phyloP scores from a whole-genome alignment of 306 rosid genomes.

The Casuarina glauca region DNA sequence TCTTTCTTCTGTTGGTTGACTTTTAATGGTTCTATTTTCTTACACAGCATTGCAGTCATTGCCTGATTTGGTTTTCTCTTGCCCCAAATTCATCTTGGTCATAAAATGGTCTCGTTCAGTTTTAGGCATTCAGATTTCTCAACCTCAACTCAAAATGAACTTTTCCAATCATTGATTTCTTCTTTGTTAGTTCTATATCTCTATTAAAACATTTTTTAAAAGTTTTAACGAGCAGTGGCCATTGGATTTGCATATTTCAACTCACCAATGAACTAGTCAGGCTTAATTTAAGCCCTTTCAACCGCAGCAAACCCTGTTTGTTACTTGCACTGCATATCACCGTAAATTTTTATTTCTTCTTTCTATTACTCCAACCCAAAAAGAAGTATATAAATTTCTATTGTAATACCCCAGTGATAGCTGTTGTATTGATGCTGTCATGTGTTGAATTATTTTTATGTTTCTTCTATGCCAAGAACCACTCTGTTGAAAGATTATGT shows the following conservation, averaged over 20 bases:
- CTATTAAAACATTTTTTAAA: neutral
- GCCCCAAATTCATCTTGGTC: neutral
- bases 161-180: neutral
- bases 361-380: neutral
- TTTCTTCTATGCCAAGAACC: too few relatives aligned
- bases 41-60: neutral
- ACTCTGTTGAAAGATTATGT: too few relatives aligned
- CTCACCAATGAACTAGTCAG: neutral
- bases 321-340: neutral
- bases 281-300: neutral
- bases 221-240: neutral
- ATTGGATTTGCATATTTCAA: neutral
- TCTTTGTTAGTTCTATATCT: neutral
- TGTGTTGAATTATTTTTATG: neutral
- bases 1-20: neutral
- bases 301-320: neutral
- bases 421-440: neutral
- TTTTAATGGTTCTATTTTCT: neutral
- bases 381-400: neutral
- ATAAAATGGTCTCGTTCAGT: neutral
- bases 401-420: neutral
- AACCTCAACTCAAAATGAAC: neutral
- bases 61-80: neutral
- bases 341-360: neutral
- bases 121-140: neutral